Evolutionary conservation across 2,329 filamentous ascomycete species (phyloP).

Genomic region (Dothideomycetes sp.): DNA sequence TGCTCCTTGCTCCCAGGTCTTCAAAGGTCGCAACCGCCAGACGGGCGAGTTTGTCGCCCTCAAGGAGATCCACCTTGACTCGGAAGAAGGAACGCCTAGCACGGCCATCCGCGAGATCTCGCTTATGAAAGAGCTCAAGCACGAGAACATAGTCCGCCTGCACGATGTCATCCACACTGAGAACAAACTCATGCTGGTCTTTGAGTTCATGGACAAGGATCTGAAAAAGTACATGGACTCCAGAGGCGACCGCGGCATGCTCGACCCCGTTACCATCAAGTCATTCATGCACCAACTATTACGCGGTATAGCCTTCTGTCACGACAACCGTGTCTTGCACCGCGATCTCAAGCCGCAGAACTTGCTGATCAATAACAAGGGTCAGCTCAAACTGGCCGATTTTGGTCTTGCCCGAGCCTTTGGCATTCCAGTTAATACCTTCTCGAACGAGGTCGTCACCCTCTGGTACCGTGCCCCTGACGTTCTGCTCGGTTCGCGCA

Average conservation of each 20-base stretch:
- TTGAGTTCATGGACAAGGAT: slow-evolving; percentile 98
- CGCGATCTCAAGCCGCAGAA: slow-evolving; percentile 96
- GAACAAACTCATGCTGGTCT: slow-evolving; percentile 99
- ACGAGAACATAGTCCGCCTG: slow-evolving; percentile 94
- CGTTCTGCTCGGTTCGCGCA: slow-evolving; percentile 83
- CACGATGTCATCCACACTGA: slow-evolving; percentile 99
- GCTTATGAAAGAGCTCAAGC: slow-evolving; percentile 98
- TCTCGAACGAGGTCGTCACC: slow-evolving; percentile 95
- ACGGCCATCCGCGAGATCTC: slow-evolving; percentile 98
- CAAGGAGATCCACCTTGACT: slow-evolving; percentile 98
- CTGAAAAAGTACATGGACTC: slow-evolving; percentile 98
- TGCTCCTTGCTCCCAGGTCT: too few relatives aligned
- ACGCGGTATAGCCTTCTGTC: slow-evolving; percentile 92
- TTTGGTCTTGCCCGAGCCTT: slow-evolving; percentile 92
- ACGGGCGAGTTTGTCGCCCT: slow-evolving; percentile 93
- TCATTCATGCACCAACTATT: slow-evolving; percentile 98
- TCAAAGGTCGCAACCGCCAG: slow-evolving; percentile 95
- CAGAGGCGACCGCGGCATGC: slow-evolving; percentile 75
- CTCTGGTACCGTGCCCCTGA: slow-evolving; percentile 97
- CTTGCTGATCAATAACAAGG: slow-evolving; percentile 85
- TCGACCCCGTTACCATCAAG: slow-evolving; percentile 88
- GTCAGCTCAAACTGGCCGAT: slow-evolving; percentile 83
- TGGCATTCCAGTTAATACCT: slow-evolving; percentile 95
- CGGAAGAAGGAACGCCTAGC: slow-evolving; percentile 92
- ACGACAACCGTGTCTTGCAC: slow-evolving; percentile 92